Evolutionary conservation across 345 rosid genomes (phyloP).

Genomic region (Gossypium longicalyx): DNA sequence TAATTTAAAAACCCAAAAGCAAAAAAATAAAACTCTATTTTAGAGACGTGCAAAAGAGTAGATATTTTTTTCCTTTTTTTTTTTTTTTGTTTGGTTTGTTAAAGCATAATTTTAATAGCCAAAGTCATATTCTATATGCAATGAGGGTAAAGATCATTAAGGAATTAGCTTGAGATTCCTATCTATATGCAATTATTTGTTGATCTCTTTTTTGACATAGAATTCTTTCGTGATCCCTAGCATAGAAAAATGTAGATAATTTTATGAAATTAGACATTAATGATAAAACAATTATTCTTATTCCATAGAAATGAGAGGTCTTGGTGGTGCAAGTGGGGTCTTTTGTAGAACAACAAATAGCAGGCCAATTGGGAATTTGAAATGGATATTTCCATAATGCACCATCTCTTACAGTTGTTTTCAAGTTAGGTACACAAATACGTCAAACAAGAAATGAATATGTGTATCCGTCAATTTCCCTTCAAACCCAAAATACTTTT

Average conservation of each 20-base stretch:
- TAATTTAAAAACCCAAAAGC: no score
- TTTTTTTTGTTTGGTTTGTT: no score
- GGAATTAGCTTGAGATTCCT: no score
- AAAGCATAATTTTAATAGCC: no score
- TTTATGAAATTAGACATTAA: neutral
- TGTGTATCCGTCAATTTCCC: neutral
- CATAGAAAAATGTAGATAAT: neutral
- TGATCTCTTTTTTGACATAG: no score
- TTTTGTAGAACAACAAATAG: neutral
- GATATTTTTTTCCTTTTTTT: no score
- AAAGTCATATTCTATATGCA: no score
- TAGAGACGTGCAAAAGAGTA: no score
- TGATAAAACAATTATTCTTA: constrained; percentile 15
- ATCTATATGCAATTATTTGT: no score
- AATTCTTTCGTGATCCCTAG: no score
- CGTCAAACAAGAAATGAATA: constrained; percentile 16
- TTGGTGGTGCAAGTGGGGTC: neutral
- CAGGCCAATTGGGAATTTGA: neutral
- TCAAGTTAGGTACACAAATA: constrained; percentile 13
- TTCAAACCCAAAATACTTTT: neutral
- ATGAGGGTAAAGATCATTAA: no score
- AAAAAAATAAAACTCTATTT: no score
- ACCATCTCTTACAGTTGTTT: neutral
- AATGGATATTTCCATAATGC: neutral
- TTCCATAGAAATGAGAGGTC: neutral